Evolutionary conservation across 805 yeast genomes (phyloP).

Genomic region (Saccharomyces jurei): DNA sequence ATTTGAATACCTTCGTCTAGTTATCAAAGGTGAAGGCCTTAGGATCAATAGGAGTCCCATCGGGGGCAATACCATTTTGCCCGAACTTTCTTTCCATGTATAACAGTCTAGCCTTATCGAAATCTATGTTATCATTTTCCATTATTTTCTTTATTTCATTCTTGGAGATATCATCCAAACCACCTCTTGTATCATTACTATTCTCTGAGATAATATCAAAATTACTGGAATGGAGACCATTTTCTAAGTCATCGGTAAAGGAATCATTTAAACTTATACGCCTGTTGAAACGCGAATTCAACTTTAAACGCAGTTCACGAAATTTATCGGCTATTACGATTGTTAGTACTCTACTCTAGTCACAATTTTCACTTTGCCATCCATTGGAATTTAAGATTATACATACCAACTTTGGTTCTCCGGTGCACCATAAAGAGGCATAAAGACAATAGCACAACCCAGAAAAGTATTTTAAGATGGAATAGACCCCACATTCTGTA

Average conservation of each 20-base stretch:
- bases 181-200: constrained; percentile 49
- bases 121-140: constrained; percentile 41
- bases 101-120: constrained; percentile 61
- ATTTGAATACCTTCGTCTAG: background rate
- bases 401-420: background rate
- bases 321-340: constrained; percentile 7
- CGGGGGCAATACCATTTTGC: constrained; percentile 47
- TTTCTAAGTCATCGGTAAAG: constrained; percentile 43
- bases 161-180: constrained; percentile 51
- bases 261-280: constrained; percentile 21
- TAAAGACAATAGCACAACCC: background rate
- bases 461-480: background rate
- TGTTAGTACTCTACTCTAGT: background rate
- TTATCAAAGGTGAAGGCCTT: constrained; percentile 43
- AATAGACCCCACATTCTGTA: background rate
- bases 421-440: background rate
- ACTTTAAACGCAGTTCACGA: constrained; percentile 11
- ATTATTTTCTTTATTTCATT: constrained; percentile 44
- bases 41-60: constrained; percentile 65
- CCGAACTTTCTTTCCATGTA: constrained; percentile 41
- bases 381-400: background rate
- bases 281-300: constrained; percentile 23
- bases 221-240: constrained; percentile 50
- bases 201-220: constrained; percentile 47
- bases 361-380: background rate